Base-by-base conservation (phyloP, 345 rosid genomes). In the Adansonia digitata region DNA sequence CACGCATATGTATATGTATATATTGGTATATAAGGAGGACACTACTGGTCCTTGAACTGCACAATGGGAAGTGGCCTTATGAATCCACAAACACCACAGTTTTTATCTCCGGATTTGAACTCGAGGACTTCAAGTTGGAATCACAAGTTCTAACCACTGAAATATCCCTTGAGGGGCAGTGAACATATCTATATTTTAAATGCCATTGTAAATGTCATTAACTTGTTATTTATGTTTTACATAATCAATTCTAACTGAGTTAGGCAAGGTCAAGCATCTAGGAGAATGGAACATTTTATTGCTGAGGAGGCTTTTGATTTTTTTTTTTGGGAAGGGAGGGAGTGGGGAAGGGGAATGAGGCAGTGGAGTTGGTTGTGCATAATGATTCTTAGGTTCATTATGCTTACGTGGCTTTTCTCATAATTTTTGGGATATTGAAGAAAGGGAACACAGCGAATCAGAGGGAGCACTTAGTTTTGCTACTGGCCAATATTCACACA, bases 401-500 rank as follows among this genome's bases (percentile, higher is more conserved):
- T 46, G 11, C 72, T 69, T 48, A 69, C 26, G 18, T 9, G 42
- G n/a, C 8, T 29, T 35, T 77, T 13, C 66, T 20, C 22, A 53
- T 39, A 60, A 62, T 74, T 77, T 79, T 49, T 75, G 81, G 78
- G 77, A 73, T 65, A 29, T 53, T 81, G 72, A 85, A 96, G 99
- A 86, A 89, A 89, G 98, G 97, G 82, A 96, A 93, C 81, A 90
- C 90, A 61, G 94, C 94, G 46, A 96, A 96, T 73, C 99, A 96
- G 84, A 90, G 95, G 87, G 99, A 96, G 83, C 99, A 96, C 80
- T 86, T 96, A 68, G 82, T 96, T 84, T 78, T 96, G 80, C 86
- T 96, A 55, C 91, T 93, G 69, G 94, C 95, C 76, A 96, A 93
- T 81, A 85, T 90, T 74, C 92, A 92, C 80, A 87, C 82, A 65